Conservation (phyloP, 2,329 filamentous ascomycete genomes). For the Calonectria hongkongensis region DNA sequence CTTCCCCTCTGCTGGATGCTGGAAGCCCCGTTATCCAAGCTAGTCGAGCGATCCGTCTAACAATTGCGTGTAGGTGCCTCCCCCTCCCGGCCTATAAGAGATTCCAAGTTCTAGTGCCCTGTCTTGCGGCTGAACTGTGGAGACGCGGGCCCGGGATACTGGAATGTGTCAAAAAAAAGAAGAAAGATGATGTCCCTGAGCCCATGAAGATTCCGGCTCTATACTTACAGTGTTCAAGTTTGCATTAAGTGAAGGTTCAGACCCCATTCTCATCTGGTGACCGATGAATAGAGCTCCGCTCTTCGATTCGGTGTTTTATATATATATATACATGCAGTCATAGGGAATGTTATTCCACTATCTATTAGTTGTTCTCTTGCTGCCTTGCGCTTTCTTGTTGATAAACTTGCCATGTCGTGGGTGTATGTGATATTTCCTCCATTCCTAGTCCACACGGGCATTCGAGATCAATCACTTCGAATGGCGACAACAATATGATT, state of each 20-base stretch:
- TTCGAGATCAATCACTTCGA: too few relatives aligned
- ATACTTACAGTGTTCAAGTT: constrained; percentile 1
- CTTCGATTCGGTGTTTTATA: constrained; percentile 25
- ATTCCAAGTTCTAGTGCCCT: background rate
- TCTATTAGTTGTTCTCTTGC: background rate
- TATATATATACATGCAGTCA: constrained; percentile 5
- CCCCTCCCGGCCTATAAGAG: constrained; percentile 72
- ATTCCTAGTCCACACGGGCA: background rate
- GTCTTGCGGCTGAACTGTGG: background rate
- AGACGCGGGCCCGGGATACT: background rate
- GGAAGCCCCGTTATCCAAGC: background rate
- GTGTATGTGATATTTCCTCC: background rate
- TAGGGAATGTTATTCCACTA: background rate
- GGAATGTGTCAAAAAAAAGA: background rate
- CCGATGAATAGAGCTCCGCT: background rate
- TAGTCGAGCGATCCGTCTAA: constrained; percentile 42
- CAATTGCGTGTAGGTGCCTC: constrained; percentile 67
- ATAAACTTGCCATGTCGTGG: background rate
- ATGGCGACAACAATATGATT: too few relatives aligned
- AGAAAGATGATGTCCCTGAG: background rate
- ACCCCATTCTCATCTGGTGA: background rate
- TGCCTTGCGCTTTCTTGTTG: background rate
- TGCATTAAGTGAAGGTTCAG: background rate
- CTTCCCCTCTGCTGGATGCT: background rate
- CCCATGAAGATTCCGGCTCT: background rate